A percentile compares a stretch with the other conserved stretches of the same genome.
These are phyloP conservation scores for Leccinellum rugosiceps DNA, from an alignment of 768 basidiomycete species.

Conservation along the genomic window DNA sequence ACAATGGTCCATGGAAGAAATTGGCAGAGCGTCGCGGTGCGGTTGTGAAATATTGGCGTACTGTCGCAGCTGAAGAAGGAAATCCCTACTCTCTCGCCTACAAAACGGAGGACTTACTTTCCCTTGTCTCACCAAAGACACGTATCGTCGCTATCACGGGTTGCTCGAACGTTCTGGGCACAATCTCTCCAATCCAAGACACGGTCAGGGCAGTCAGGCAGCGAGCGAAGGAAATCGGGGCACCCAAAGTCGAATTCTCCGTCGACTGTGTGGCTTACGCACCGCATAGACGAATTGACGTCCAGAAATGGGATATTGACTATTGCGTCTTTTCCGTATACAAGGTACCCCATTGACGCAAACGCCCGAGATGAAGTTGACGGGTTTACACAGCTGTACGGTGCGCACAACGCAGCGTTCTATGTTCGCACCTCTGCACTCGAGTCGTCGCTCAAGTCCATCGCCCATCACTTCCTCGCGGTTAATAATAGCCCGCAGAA, in stretches of 20 bases:
- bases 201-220: constrained; percentile 49
- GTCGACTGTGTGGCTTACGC: constrained; percentile 81
- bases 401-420: constrained; percentile 64
- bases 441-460: constrained; percentile 48
- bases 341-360: constrained; percentile 46
- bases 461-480: constrained; percentile 70
- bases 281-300: constrained; percentile 69
- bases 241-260: constrained; percentile 59
- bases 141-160: constrained; percentile 72
- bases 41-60: constrained; percentile 57
- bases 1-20: constrained; percentile 73
- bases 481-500: constrained; percentile 50
- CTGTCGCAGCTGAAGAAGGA: constrained; percentile 42
- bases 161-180: constrained; percentile 74
- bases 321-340: constrained; percentile 71
- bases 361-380: not conserved
- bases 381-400: constrained; percentile 53
- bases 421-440: constrained; percentile 55
- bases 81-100: constrained; percentile 68
- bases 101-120: constrained; percentile 52
- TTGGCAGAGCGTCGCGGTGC: constrained; percentile 58
- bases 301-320: constrained; percentile 75
- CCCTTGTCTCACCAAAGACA: constrained; percentile 61
- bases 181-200: constrained; percentile 58
- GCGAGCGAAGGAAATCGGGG: constrained; percentile 50